Percentiles rank a stretch among this genome's conserved stretches.
These are phyloP conservation scores for Phellopilus nigrolimitatus DNA, from an alignment of 1,284 basidiomycete species.

Conservation along the genomic window DNA sequence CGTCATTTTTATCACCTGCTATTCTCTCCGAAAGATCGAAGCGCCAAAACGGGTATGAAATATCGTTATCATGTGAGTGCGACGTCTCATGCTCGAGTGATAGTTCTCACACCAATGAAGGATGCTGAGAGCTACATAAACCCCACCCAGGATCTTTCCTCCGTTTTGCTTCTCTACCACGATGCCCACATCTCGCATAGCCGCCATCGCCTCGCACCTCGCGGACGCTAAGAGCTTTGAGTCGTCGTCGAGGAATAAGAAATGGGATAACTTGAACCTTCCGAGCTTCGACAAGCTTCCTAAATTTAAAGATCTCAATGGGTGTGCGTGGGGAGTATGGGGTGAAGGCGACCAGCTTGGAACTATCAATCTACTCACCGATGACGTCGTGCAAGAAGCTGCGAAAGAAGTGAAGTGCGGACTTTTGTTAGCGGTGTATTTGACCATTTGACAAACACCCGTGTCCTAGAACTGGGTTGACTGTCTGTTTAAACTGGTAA, in stretches of 20 bases:
- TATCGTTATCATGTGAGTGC: no score
- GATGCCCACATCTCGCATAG: not conserved
- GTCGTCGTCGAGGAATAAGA: slow-evolving; percentile 1
- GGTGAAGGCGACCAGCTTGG: slow-evolving; percentile 66
- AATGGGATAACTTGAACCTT: slow-evolving; percentile 27
- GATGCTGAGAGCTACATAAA: no score
- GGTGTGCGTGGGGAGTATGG: slow-evolving; percentile 73
- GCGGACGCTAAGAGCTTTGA: not conserved
- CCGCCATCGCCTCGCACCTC: not conserved
- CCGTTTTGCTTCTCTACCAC: no score
- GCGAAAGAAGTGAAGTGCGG: slow-evolving; percentile 60
- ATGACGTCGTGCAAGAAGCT: slow-evolving; percentile 55
- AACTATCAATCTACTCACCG: slow-evolving; percentile 66
- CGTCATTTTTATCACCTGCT: no score
- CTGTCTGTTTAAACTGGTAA: slow-evolving; percentile 60
- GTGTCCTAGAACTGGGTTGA: slow-evolving; percentile 44
- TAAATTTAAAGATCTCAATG: slow-evolving; percentile 48
- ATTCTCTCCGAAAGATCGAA: no score
- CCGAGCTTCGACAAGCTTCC: slow-evolving; percentile 63
- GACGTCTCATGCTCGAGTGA: no score
- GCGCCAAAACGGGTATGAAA: no score
- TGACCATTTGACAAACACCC: slow-evolving; percentile 11
- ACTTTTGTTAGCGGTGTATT: slow-evolving; percentile 1
- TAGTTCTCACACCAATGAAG: no score
- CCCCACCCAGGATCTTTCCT: no score